Evolutionary conservation across 1,139 yeast genomes (phyloP).

Genomic region (Scheffersomyces insectosa): DNA sequence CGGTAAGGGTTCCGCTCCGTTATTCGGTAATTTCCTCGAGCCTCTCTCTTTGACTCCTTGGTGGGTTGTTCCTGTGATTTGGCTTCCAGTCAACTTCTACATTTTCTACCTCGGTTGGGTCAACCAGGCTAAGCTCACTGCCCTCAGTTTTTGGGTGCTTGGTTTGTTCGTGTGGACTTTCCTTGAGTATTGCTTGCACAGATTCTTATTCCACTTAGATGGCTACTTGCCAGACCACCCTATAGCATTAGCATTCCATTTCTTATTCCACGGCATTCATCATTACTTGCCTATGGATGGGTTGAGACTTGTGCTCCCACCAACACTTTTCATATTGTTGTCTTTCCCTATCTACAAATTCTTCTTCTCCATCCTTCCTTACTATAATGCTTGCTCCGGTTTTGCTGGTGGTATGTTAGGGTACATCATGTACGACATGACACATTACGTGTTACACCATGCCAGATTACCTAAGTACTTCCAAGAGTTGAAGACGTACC

Average conservation of each 20-base stretch:
- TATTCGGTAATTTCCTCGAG: constrained; percentile 51
- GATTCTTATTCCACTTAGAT: constrained; percentile 93
- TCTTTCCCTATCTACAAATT: constrained; percentile 46
- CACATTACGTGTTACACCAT: constrained; percentile 87
- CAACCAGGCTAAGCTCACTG: constrained; percentile 35
- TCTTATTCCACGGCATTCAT: constrained; percentile 91
- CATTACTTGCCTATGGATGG: constrained; percentile 98
- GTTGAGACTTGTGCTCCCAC: constrained; percentile 93
- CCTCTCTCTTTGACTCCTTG: constrained; percentile 51
- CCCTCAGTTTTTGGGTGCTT: constrained; percentile 46
- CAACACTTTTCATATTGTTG: constrained; percentile 63
- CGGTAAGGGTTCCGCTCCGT: constrained; percentile 82
- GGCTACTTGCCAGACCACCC: constrained; percentile 79
- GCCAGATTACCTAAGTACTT: constrained; percentile 71
- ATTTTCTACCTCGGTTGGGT: constrained; percentile 42
- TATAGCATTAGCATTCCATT: constrained; percentile 75
- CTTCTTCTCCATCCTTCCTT: constrained; percentile 42
- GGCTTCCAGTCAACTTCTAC: constrained; percentile 80
- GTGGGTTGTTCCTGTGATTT: constrained; percentile 79
- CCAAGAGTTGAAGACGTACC: constrained; percentile 82
- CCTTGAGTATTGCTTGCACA: constrained; percentile 82
- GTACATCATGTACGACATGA: constrained; percentile 84
- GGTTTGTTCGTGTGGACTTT: constrained; percentile 93
- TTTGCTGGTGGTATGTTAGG: constrained; percentile 97
- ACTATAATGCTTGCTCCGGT: constrained; percentile 50